phyloP scores from a whole-genome alignment of 2,329 filamentous ascomycete species.

The Penicillium hordei region DNA sequence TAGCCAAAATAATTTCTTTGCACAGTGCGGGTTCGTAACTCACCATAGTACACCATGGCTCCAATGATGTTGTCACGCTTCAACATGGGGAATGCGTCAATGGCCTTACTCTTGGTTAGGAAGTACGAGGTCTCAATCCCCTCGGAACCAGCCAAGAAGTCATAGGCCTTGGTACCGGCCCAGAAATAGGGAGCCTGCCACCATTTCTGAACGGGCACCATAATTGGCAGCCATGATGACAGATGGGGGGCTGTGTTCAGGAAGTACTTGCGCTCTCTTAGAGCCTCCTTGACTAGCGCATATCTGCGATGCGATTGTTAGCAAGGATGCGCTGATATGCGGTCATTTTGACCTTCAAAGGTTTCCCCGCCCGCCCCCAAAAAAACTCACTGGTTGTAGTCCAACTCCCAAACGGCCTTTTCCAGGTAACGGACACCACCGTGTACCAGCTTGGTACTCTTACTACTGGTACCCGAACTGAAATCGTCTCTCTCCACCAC shows the following conservation, averaged over 20 bases:
- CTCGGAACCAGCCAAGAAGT: slow-evolving; percentile 79
- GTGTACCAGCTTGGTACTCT: slow-evolving; percentile 84
- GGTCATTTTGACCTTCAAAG: neutral
- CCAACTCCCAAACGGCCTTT: slow-evolving; percentile 81
- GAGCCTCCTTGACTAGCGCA: slow-evolving; percentile 74
- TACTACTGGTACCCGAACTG: slow-evolving; percentile 76
- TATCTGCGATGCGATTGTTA: slow-evolving; percentile 42
- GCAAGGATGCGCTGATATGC: neutral
- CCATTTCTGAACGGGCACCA: slow-evolving; percentile 79
- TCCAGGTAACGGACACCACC: slow-evolving; percentile 82
- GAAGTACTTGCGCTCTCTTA: slow-evolving; percentile 80
- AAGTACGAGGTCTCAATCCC: slow-evolving; percentile 90
- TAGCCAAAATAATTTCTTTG: neutral
- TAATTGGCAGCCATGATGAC: slow-evolving; percentile 76
- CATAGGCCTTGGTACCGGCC: slow-evolving; percentile 74
- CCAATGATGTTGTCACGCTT: slow-evolving; percentile 76
- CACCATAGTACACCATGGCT: slow-evolving; percentile 81
- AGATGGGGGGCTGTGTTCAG: slow-evolving; percentile 80
- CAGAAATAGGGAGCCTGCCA: slow-evolving; percentile 78
- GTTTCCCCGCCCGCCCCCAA: no score
- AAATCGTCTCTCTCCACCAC: slow-evolving; percentile 83
- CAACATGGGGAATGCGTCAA: slow-evolving; percentile 86
- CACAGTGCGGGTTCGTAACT: slow-evolving; percentile 9
- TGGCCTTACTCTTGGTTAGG: slow-evolving; percentile 77
- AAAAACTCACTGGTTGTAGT: slow-evolving; percentile 68